These are phyloP conservation scores for Dipteronia sinensis DNA, from an alignment of 345 rosid species.

Conservation along the genomic window DNA sequence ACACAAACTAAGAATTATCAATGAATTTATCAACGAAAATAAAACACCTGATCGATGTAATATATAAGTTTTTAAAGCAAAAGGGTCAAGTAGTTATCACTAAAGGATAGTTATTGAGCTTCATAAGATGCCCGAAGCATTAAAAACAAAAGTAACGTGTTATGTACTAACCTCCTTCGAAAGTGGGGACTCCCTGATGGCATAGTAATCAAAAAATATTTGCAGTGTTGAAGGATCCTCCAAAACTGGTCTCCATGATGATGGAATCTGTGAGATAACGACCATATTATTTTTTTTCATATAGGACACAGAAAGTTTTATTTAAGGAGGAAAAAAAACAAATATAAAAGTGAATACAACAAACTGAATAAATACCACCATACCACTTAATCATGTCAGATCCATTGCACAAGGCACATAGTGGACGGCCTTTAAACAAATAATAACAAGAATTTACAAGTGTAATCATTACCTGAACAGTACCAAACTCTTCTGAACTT, in stretches of 20 bases:
- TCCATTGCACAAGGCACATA: conserved; percentile 15
- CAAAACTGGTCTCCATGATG: conserved; percentile 82
- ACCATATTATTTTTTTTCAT: conserved; percentile 7
- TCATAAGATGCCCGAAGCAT: background rate
- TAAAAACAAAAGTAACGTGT: conserved; percentile 3
- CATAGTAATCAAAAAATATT: conserved; percentile 95
- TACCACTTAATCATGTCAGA: conserved; percentile 9
- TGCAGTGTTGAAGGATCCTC: conserved; percentile 95
- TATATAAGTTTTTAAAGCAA: background rate
- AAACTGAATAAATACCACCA: background rate
- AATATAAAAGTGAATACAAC: background rate
- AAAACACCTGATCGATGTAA: background rate
- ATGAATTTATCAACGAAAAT: background rate
- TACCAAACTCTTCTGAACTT: conserved; percentile 99
- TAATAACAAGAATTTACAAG: background rate
- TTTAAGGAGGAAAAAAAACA: background rate
- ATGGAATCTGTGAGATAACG: conserved; percentile 65
- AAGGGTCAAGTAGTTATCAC: background rate
- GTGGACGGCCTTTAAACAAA: conserved; percentile 8
- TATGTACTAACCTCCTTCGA: conserved; percentile 84
- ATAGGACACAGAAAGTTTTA: background rate
- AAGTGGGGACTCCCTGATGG: conserved; percentile 67
- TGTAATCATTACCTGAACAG: conserved; percentile 76
- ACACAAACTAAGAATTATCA: background rate
- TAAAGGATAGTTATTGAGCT: background rate